A percentile compares a stretch with the other conserved stretches of the same genome.
Evolutionary conservation across 257 asterid species (phyloP).

Genomic region (Nicotiana knightiana): DNA sequence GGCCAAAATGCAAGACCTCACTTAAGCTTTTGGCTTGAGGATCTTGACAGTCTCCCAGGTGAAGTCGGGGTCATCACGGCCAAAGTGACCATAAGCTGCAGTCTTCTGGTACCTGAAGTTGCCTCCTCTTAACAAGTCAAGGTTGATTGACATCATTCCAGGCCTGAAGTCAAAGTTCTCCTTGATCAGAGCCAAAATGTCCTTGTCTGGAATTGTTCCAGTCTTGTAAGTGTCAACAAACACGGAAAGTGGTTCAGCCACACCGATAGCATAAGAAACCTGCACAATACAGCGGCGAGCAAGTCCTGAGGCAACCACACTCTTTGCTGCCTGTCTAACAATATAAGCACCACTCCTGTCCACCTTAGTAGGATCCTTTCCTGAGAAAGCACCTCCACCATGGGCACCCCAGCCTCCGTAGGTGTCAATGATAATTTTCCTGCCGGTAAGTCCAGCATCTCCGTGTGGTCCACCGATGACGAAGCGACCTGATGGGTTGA

Average conservation of each 20-base stretch:
- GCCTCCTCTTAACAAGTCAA: slow-evolving; percentile 80
- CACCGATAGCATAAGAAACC: slow-evolving; percentile 87
- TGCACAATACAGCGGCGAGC: slow-evolving; percentile 86
- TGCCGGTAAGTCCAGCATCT: slow-evolving; percentile 85
- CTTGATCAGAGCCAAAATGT: slow-evolving; percentile 61
- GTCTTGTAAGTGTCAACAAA: slow-evolving; percentile 82
- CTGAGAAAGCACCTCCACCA: slow-evolving; percentile 92
- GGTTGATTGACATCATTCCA: slow-evolving; percentile 86
- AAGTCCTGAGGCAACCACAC: slow-evolving; percentile 81
- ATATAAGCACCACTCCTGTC: slow-evolving; percentile 89
- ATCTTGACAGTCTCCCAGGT: slow-evolving; percentile 84
- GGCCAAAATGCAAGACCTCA: slow-evolving; percentile 8
- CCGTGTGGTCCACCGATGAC: slow-evolving; percentile 95
- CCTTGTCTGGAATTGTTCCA: slow-evolving; percentile 76
- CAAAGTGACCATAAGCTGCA: slow-evolving; percentile 91
- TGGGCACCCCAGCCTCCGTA: slow-evolving; percentile 97
- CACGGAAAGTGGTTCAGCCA: slow-evolving; percentile 85
- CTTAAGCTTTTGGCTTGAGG: slow-evolving; percentile 86
- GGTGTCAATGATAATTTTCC: slow-evolving; percentile 82
- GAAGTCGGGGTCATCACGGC: slow-evolving; percentile 79
- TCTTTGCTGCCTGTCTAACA: slow-evolving; percentile 93
- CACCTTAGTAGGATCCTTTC: slow-evolving; percentile 90
- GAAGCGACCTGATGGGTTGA: slow-evolving; percentile 83
- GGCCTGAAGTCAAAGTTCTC: slow-evolving; percentile 90
- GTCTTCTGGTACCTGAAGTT: slow-evolving; percentile 82